Evolutionary conservation across 2,329 filamentous ascomycete genomes (phyloP).

Genomic region (Dothiorella sarmentorum): DNA sequence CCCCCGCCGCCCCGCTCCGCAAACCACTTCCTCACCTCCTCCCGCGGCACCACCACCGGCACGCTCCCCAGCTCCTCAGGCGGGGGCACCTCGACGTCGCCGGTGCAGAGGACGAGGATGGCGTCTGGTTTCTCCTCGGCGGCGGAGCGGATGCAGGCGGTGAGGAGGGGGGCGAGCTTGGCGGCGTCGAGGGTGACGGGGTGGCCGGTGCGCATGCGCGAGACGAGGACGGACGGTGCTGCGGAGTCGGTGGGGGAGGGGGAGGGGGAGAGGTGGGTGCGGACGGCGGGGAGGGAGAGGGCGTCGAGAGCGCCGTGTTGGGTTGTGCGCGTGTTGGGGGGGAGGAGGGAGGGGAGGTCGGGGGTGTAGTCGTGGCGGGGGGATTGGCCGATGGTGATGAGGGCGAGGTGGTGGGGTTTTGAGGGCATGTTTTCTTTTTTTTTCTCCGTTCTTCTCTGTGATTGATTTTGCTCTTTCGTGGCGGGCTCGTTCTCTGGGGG

Average conservation of each 20-base stretch:
- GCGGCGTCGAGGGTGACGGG: background rate
- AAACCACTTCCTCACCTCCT: background rate
- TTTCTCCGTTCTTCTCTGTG: too few relatives aligned
- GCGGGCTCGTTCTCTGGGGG: too few relatives aligned
- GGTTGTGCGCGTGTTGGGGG: background rate
- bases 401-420: background rate
- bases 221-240: background rate
- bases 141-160: background rate
- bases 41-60: background rate
- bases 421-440: background rate
- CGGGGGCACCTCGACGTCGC: background rate
- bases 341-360: background rate
- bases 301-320: constrained; percentile 9
- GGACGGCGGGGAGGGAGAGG: background rate
- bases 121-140: background rate
- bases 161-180: background rate
- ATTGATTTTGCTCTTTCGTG: too few relatives aligned
- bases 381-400: constrained; percentile 8
- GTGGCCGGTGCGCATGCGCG: background rate
- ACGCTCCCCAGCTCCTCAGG: background rate
- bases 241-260: too few relatives aligned
- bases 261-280: background rate
- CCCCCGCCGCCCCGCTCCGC: background rate
- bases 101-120: background rate
- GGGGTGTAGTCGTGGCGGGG: constrained; percentile 9